These are phyloP conservation scores for Macrocybe gigantea DNA, from an alignment of 768 basidiomycete genomes.

Conservation along the genomic window DNA sequence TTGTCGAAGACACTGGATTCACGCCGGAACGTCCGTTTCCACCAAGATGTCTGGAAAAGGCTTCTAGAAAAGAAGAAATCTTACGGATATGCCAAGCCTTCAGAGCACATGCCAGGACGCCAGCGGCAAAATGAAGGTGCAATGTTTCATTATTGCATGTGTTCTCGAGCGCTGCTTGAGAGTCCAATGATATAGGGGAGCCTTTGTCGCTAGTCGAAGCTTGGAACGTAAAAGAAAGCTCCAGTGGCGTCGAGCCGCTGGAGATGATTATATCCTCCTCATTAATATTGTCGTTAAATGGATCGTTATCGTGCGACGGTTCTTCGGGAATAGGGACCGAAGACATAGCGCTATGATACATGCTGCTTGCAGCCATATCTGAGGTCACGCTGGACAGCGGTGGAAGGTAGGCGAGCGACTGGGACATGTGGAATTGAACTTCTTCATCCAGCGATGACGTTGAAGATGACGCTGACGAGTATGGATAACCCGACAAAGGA, in stretches of 20 bases:
- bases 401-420: slow-evolving; percentile 63
- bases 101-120: slow-evolving; percentile 50
- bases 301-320: no score
- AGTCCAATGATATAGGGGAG: slow-evolving; percentile 7
- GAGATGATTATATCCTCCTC: slow-evolving; percentile 49
- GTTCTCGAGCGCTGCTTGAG: slow-evolving; percentile 3
- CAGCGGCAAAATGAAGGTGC: slow-evolving; percentile 36
- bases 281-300: no score
- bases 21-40: no score
- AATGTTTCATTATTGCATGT: slow-evolving; percentile 23
- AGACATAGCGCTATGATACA: slow-evolving; percentile 76
- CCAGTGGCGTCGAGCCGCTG: slow-evolving; percentile 49
- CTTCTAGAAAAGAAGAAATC: slow-evolving; percentile 23
- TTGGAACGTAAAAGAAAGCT: no score
- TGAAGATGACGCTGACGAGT: slow-evolving; percentile 32
- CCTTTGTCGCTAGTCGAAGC: no score
- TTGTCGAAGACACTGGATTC: no score
- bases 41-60: no score
- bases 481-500: slow-evolving; percentile 33
- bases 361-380: slow-evolving; percentile 52
- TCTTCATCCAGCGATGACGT: slow-evolving; percentile 62
- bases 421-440: slow-evolving; percentile 63
- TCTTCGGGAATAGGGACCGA: not conserved
- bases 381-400: slow-evolving; percentile 37
- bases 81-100: slow-evolving; percentile 51